Conservation (phyloP, 768 basidiomycete species). For the Trametes sanguinea region DNA sequence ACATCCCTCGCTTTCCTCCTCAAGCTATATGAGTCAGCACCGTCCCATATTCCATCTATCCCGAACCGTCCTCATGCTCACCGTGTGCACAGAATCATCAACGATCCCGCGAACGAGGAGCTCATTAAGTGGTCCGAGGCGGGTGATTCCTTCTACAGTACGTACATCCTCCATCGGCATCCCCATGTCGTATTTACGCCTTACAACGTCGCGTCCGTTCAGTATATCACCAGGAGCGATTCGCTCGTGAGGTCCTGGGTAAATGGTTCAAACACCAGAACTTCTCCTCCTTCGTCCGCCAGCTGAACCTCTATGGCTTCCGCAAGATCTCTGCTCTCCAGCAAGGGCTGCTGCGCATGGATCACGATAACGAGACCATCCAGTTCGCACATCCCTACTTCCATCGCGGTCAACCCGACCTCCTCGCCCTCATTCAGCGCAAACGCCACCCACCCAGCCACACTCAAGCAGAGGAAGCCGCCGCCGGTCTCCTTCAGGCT, state of each 20-base stretch:
- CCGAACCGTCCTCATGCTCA: not conserved
- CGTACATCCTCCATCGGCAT: constrained; percentile 18
- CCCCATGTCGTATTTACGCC: not conserved
- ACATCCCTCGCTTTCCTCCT: constrained; percentile 88
- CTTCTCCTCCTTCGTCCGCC: constrained; percentile 91
- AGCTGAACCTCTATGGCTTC: constrained; percentile 95
- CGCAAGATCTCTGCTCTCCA: constrained; percentile 95
- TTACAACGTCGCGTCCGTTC: not conserved
- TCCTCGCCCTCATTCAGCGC: constrained; percentile 84
- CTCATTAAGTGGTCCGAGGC: constrained; percentile 90
- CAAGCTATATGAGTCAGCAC: constrained; percentile 85
- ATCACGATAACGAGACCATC: constrained; percentile 78
- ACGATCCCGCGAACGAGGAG: constrained; percentile 76
- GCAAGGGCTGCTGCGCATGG: constrained; percentile 88
- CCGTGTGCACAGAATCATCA: constrained; percentile 72
- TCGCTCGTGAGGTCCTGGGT: constrained; percentile 86
- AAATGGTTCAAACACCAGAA: constrained; percentile 98
- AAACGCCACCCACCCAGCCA: constrained; percentile 58
- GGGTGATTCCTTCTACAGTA: constrained; percentile 93
- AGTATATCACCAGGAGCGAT: constrained; percentile 91
- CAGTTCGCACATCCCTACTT: constrained; percentile 94
- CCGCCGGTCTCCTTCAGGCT: constrained; percentile 24
- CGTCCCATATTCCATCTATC: not conserved
- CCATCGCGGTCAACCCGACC: constrained; percentile 82
- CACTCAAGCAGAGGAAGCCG: constrained; percentile 31